Evolutionary conservation across 176 grass and related monocot species (phyloP), one percentile per base, ranked within the genome.

Genomic region (Hsuehochloa calcarea): DNA sequence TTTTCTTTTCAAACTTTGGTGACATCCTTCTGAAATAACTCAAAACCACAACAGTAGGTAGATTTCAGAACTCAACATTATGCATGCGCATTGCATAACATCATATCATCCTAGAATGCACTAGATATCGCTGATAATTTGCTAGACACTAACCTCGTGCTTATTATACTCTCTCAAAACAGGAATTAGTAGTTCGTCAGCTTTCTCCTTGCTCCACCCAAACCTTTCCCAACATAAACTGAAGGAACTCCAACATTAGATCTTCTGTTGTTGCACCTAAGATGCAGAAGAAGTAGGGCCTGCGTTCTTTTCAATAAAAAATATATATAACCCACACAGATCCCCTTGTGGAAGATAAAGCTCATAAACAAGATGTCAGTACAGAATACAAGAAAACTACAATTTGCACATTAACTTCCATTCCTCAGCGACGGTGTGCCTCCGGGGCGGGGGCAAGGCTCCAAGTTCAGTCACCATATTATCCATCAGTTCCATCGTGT

Each of bases 201-300:
- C 87, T 85, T 95, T 98, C 83, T 95, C 91, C 72, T 90, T 95
- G 92, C 82, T 85, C 96, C 96, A 98, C 60, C 91, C 96, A 91
- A 95, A 98, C 63, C 85, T 95, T 89, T 93, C 93, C 93, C 91
- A 98, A 84, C 93, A 98, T 75, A 98, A 85, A 89, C 96, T 95
- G 81, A 84, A 85, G 71, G 26, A 66, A 77, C 31, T 10, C 70
- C 15, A 6, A 56, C 22, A 55, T 83, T 54, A 86, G 64, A 75
- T 25, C 25, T 79, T 79, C 17, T 66, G 35, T 65, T 65, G n/a
- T 15, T 72, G 65, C 25, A 70, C 39, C 44, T 25, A 86, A 71
- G 54, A 70, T 38, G 68, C 60, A 68, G 22, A 85, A 44, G 10
- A 77, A 74, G 85, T 43, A 75, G 50, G 7, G n/a, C 9, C 16